Percentiles rank a stretch among this genome's conserved stretches.
These are phyloP conservation scores for Zopfochytrium polystomum DNA, from an alignment of 371 early-diverging fungal species.

Conservation along the genomic window DNA sequence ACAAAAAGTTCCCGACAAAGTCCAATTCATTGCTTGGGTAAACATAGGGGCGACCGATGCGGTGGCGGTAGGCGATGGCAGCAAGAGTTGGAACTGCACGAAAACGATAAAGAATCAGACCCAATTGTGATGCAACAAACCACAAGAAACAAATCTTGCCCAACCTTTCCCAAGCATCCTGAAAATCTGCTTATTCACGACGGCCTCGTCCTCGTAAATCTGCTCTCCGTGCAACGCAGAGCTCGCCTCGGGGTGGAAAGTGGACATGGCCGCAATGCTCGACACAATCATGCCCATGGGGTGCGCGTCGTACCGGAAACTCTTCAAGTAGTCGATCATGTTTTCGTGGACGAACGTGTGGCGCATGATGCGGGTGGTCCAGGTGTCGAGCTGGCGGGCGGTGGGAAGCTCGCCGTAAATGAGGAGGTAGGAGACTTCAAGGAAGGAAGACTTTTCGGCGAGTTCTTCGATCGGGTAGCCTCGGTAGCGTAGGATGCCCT, in stretches of 20 bases:
- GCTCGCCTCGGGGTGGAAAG: constrained; percentile 59
- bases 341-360: constrained; percentile 63
- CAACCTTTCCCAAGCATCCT: constrained; percentile 56
- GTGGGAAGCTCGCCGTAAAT: constrained; percentile 48
- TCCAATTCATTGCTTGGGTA: constrained; percentile 49
- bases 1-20: constrained; percentile 62
- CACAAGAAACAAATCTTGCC: neutral
- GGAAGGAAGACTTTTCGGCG: constrained; percentile 41
- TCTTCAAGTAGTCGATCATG: constrained; percentile 43
- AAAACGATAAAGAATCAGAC: no score
- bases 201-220: constrained; percentile 39
- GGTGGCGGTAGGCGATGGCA: constrained; percentile 45
- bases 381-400: constrained; percentile 36
- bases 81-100: constrained; percentile 22
- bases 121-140: neutral
- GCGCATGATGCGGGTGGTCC: constrained; percentile 41
- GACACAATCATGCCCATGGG: constrained; percentile 40
- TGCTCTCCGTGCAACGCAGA: constrained; percentile 45
- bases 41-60: constrained; percentile 58
- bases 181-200: constrained; percentile 64
- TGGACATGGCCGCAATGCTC: constrained; percentile 51
- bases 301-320: constrained; percentile 60
- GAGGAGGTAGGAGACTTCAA: constrained; percentile 45
- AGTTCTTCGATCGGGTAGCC: constrained; percentile 50
- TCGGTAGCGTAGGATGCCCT: constrained; percentile 53